These are phyloP conservation scores for Boletus vinaceobasis DNA, from an alignment of 768 basidiomycete genomes.

Conservation along the genomic window DNA sequence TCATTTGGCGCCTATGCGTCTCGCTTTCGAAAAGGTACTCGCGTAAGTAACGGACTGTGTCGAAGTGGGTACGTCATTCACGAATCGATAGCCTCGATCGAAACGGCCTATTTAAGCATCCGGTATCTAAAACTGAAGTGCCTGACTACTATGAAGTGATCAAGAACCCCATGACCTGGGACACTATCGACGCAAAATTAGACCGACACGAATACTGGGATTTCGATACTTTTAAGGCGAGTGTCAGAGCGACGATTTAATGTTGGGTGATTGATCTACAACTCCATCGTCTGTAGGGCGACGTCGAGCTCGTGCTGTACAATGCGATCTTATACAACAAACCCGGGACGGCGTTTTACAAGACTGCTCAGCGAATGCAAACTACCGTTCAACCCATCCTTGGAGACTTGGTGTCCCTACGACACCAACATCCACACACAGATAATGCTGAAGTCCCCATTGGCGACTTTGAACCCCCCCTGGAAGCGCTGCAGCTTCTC, in stretches of 20 bases:
- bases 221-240: slow-evolving; percentile 66
- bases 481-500: slow-evolving; percentile 55
- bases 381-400: slow-evolving; percentile 37
- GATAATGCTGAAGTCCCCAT: slow-evolving; percentile 25
- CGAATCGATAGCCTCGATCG: slow-evolving; percentile 59
- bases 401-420: slow-evolving; percentile 21
- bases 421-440: slow-evolving; percentile 13
- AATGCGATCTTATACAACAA: slow-evolving; percentile 90
- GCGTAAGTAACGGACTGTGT: slow-evolving; percentile 44
- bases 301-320: slow-evolving; percentile 76
- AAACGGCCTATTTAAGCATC: slow-evolving; percentile 72
- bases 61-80: slow-evolving; percentile 4
- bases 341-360: slow-evolving; percentile 65
- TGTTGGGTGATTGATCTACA: background rate
- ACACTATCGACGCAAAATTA: slow-evolving; percentile 74
- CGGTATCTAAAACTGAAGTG: slow-evolving; percentile 74
- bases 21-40: slow-evolving; percentile 67
- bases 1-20: slow-evolving; percentile 56
- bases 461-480: slow-evolving; percentile 75
- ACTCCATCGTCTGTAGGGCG: slow-evolving; percentile 45
- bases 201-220: slow-evolving; percentile 83
- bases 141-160: slow-evolving; percentile 92
- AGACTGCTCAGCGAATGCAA: slow-evolving; percentile 64
- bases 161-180: slow-evolving; percentile 86
- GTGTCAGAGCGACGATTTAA: background rate